Percentiles rank a stretch among this genome's conserved stretches.
These are phyloP conservation scores for Ceratopteris richardii DNA, from an alignment of 75 land plant genomes.

Conservation along the genomic window DNA sequence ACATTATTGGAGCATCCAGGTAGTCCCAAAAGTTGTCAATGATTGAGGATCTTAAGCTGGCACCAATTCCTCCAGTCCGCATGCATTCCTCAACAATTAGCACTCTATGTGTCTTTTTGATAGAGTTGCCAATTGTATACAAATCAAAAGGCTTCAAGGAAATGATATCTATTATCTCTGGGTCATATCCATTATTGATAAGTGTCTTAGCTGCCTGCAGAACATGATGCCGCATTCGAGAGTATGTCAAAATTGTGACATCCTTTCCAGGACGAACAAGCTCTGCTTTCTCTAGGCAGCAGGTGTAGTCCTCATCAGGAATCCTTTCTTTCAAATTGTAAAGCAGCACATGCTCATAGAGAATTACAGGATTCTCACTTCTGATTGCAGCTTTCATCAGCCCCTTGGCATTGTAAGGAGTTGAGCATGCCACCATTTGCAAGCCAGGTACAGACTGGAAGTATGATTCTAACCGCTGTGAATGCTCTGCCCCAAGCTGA, in stretches of 20 bases:
- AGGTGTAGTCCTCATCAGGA: conserved; percentile 90
- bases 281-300: conserved; percentile 86
- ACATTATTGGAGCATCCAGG: conserved; percentile 70
- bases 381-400: conserved; percentile 97
- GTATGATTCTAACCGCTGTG: conserved; percentile 91
- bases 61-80: conserved; percentile 96
- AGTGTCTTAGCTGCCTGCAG: conserved; percentile 92
- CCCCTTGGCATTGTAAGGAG: conserved; percentile 97
- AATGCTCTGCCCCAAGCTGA: conserved; percentile 97
- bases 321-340: conserved; percentile 94
- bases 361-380: conserved; percentile 96
- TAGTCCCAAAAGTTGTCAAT: conserved; percentile 93
- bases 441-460: conserved; percentile 97
- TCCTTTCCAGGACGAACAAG: conserved; percentile 94
- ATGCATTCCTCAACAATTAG: conserved; percentile 98
- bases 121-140: conserved; percentile 81
- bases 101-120: conserved; percentile 93
- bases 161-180: conserved; percentile 93
- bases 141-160: conserved; percentile 93
- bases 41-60: conserved; percentile 84
- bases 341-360: conserved; percentile 89
- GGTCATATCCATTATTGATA: conserved; percentile 89
- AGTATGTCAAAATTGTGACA: conserved; percentile 86
- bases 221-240: conserved; percentile 94
- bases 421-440: conserved; percentile 98